A percentile compares a stretch with the other conserved stretches of the same genome.
phyloP scores from a whole-genome alignment of 1,139 yeast genomes.

The Taphrina communis region DNA sequence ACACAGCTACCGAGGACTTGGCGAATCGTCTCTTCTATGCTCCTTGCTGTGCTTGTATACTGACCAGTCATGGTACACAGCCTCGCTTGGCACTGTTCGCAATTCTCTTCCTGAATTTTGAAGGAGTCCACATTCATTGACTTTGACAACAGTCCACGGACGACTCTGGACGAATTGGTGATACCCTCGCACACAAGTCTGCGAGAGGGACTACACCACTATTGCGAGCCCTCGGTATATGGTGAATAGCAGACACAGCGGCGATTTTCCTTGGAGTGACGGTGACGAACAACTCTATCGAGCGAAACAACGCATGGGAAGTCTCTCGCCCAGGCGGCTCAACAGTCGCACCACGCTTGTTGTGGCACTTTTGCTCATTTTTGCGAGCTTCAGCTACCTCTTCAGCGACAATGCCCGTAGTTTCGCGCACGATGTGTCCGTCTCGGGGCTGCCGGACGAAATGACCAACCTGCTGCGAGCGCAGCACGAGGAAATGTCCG shows the following conservation, averaged over 20 bases:
- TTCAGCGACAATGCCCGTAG: slow-evolving; percentile 26
- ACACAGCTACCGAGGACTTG: background rate
- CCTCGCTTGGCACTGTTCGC: background rate
- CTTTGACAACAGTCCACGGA: background rate
- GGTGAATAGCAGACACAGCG: slow-evolving; percentile 7
- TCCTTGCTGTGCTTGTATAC: background rate
- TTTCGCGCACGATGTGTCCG: slow-evolving; percentile 17
- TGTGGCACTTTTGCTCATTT: slow-evolving; percentile 5
- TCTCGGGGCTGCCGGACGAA: slow-evolving; percentile 28
- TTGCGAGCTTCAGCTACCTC: slow-evolving; percentile 13
- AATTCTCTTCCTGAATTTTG: too few species aligned
- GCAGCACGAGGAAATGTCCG: slow-evolving; percentile 34
- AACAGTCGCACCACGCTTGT: slow-evolving; percentile 13
- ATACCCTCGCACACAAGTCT: background rate
- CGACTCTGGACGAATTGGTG: background rate
- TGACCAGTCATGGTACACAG: background rate
- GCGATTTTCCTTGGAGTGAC: background rate
- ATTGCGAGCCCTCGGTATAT: background rate
- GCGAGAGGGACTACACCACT: too few species aligned
- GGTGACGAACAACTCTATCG: slow-evolving; percentile 18
- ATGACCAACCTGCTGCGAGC: slow-evolving; percentile 22
- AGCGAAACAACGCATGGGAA: slow-evolving; percentile 10
- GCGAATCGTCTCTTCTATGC: background rate
- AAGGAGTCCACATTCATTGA: background rate
- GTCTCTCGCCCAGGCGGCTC: slow-evolving; percentile 15